A percentile compares a stretch with the other conserved stretches of the same genome.
These are phyloP conservation scores for Nakazawaea pomicola DNA, from an alignment of 805 yeast genomes.

Conservation along the genomic window DNA sequence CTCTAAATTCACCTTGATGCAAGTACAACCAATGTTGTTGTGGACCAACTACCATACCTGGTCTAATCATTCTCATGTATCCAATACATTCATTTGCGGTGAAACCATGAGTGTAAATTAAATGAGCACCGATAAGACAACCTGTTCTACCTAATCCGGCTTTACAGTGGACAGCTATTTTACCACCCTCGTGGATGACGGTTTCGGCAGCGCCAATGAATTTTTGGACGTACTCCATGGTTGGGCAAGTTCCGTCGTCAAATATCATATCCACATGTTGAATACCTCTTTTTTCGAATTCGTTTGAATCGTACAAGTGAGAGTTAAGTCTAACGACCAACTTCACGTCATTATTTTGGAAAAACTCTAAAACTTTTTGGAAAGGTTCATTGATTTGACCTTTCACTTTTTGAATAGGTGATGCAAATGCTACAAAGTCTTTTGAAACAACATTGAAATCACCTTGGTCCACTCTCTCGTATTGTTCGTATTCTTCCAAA, in stretches of 20 bases:
- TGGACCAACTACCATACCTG: slow-evolving; percentile 99
- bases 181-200: slow-evolving; percentile 78
- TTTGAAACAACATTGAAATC: slow-evolving; percentile 90
- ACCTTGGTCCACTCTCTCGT: slow-evolving; percentile 95
- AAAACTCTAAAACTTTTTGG: slow-evolving; percentile 74
- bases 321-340: slow-evolving; percentile 91
- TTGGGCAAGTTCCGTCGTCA: slow-evolving; percentile 98
- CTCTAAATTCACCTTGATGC: slow-evolving; percentile 93
- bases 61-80: slow-evolving; percentile 92
- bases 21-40: slow-evolving; percentile 98
- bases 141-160: slow-evolving; percentile 99
- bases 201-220: slow-evolving; percentile 95
- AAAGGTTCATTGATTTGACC: slow-evolving; percentile 69
- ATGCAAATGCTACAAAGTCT: slow-evolving; percentile 95
- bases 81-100: slow-evolving; percentile 97
- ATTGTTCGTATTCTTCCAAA: slow-evolving; percentile 89
- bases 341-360: slow-evolving; percentile 67
- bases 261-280: slow-evolving; percentile 93
- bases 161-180: slow-evolving; percentile 98
- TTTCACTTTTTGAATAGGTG: slow-evolving; percentile 71
- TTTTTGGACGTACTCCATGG: slow-evolving; percentile 85
- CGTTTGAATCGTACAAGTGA: slow-evolving; percentile 79
- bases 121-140: slow-evolving; percentile 94
- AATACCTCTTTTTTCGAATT: slow-evolving; percentile 78
- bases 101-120: slow-evolving; percentile 93